Evolutionary conservation across 1,284 basidiomycete species (phyloP).

Genomic region (Ustilago trichophora): DNA sequence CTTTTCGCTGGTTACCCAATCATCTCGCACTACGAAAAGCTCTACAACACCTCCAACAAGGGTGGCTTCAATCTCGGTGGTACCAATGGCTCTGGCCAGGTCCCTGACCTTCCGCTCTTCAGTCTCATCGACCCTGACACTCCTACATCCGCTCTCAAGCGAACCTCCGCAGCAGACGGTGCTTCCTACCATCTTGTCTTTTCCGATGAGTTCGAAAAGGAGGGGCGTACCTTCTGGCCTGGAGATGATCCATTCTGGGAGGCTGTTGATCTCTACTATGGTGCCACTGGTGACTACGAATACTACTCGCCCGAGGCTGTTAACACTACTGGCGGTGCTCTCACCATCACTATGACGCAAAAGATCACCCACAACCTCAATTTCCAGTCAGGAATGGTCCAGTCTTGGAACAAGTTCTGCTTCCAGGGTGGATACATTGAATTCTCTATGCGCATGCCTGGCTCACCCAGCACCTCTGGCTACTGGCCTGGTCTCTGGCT

Average conservation of each 20-base stretch:
- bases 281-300: conserved; percentile 51
- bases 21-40: conserved; percentile 40
- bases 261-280: conserved; percentile 58
- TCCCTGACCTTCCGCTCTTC: conserved; percentile 50
- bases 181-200: conserved; percentile 55
- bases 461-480: conserved; percentile 63
- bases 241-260: conserved; percentile 62
- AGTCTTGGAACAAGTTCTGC: conserved; percentile 64
- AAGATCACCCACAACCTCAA: conserved; percentile 53
- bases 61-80: conserved; percentile 75
- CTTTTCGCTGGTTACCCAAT: conserved; percentile 58
- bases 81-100: conserved; percentile 64
- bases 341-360: conserved; percentile 51
- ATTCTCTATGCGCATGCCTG: conserved; percentile 56
- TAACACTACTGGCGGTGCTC: conserved; percentile 53
- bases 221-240: conserved; percentile 60
- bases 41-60: conserved; percentile 9
- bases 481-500: conserved; percentile 69
- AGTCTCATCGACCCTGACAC: conserved; percentile 54
- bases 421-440: conserved; percentile 66
- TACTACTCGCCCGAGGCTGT: conserved; percentile 54
- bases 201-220: conserved; percentile 57
- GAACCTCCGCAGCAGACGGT: conserved; percentile 29
- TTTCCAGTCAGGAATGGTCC: conserved; percentile 62
- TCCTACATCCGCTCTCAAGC: conserved; percentile 32